Conservation (phyloP, 306 rosid genomes). For the Malus sieversii region DNA sequence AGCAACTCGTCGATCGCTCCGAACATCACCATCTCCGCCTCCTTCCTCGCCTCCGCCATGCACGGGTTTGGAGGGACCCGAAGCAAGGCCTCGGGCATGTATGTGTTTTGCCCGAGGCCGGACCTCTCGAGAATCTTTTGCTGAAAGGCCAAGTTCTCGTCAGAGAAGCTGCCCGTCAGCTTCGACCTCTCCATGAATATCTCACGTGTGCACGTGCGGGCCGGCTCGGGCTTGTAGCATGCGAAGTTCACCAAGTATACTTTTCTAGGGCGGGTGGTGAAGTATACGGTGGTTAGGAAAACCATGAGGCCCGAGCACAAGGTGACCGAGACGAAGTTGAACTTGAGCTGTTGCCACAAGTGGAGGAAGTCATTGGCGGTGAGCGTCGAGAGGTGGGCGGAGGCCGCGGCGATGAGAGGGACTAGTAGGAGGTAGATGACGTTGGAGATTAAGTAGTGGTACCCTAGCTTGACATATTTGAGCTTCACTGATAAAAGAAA, state of each 20-base stretch:
- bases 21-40: constrained; percentile 84
- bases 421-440: constrained; percentile 68
- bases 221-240: constrained; percentile 59
- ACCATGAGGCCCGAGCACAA: constrained; percentile 40
- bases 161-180: constrained; percentile 37
- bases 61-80: constrained; percentile 71
- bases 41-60: constrained; percentile 83
- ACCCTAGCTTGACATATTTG: constrained; percentile 84
- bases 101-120: constrained; percentile 68
- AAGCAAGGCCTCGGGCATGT: constrained; percentile 58
- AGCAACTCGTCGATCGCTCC: constrained; percentile 82
- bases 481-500: constrained; percentile 61
- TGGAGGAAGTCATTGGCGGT: constrained; percentile 23
- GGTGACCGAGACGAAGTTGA: constrained; percentile 45
- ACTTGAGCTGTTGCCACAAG: constrained; percentile 45
- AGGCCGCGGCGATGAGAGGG: constrained; percentile 35
- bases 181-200: constrained; percentile 42
- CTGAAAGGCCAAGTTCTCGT: constrained; percentile 61
- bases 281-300: constrained; percentile 60
- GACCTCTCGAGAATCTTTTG: constrained; percentile 75
- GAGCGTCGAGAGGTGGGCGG: constrained; percentile 53
- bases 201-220: constrained; percentile 34
- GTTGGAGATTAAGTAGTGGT: constrained; percentile 72
- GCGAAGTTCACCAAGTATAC: constrained; percentile 57
- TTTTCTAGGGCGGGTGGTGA: constrained; percentile 67